A percentile compares a stretch with the other conserved stretches of the same genome.
Evolutionary conservation across 1,284 basidiomycete species (phyloP).

Genomic region (Sphagnurus paluster): DNA sequence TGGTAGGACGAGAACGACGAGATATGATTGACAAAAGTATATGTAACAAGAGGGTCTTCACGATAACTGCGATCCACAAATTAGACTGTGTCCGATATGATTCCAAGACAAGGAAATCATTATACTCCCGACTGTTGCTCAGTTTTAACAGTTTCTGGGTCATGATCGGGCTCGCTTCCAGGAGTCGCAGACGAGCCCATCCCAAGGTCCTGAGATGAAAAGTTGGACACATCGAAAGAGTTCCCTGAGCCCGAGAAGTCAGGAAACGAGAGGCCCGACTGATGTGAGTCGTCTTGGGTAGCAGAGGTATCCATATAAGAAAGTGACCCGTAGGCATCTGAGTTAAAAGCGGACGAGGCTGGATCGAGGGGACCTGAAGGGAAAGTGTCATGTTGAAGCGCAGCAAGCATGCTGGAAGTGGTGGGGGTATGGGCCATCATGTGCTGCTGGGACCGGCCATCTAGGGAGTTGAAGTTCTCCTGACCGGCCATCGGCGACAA

Average conservation of each 20-base stretch:
- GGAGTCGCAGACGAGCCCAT: conserved; percentile 55
- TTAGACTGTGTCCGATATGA: conserved; percentile 10
- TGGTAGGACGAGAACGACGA: conserved; percentile 3
- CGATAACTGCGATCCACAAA: conserved; percentile 15
- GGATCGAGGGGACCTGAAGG: conserved; percentile 62
- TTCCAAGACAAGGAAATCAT: conserved; percentile 16
- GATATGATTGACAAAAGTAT: conserved; percentile 13
- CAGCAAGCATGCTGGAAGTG: conserved; percentile 84
- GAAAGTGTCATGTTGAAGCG: conserved; percentile 74
- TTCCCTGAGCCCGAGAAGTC: conserved; percentile 62
- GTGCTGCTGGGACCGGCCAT: conserved; percentile 50
- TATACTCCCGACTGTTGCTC: conserved; percentile 36
- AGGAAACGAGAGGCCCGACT: conserved; percentile 60
- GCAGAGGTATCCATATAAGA: conserved; percentile 74
- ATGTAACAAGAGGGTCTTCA: conserved; percentile 11
- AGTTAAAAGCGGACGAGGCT: conserved; percentile 54
- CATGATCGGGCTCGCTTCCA: conserved; percentile 55
- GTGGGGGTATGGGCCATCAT: conserved; percentile 76
- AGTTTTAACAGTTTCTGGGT: conserved; percentile 44
- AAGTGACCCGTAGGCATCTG: conserved; percentile 67
- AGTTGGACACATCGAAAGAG: conserved; percentile 66
- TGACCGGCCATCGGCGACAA: conserved; percentile 81
- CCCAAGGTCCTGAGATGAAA: conserved; percentile 64
- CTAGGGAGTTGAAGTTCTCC: conserved; percentile 64
- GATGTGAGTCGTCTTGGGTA: conserved; percentile 60